Percentiles rank a stretch among this genome's conserved stretches.
phyloP scores from a whole-genome alignment of 345 rosid species.

The Arabis alpina region DNA sequence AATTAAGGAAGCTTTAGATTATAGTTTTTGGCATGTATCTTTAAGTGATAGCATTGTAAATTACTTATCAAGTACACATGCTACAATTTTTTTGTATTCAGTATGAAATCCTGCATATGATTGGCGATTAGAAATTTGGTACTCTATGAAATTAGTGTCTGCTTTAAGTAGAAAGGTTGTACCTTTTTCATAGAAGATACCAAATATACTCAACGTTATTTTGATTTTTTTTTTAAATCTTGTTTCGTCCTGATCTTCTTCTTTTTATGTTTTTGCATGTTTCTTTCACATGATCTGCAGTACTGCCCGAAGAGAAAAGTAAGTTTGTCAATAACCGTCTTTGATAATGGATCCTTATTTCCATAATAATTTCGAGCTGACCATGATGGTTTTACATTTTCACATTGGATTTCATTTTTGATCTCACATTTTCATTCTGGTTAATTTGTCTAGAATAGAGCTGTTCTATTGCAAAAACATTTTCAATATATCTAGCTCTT shows the following conservation, averaged over 20 bases:
- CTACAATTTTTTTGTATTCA: slow-evolving; percentile 3
- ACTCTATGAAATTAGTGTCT: slow-evolving; percentile 1
- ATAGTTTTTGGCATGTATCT: slow-evolving; percentile 3
- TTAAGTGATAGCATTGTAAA: slow-evolving; percentile 14
- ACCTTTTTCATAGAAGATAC: slow-evolving; percentile 14
- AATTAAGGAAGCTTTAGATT: background rate
- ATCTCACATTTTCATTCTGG: background rate
- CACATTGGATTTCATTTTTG: slow-evolving; percentile 12
- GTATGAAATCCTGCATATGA: background rate
- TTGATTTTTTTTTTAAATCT: background rate
- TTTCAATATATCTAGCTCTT: slow-evolving; percentile 15
- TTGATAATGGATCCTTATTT: slow-evolving; percentile 26
- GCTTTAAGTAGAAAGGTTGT: background rate
- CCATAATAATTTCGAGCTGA: slow-evolving; percentile 24
- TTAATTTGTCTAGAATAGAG: slow-evolving; percentile 8
- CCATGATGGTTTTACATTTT: slow-evolving; percentile 27
- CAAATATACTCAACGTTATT: background rate
- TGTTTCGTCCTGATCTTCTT: slow-evolving; percentile 38
- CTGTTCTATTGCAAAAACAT: slow-evolving; percentile 7
- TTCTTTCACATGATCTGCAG: slow-evolving; percentile 54
- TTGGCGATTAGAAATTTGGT: background rate
- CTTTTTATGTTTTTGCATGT: slow-evolving; percentile 50
- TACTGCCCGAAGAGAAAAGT: slow-evolving; percentile 92
- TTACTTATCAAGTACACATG: slow-evolving; percentile 13
- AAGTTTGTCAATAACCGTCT: slow-evolving; percentile 47